A percentile compares a stretch with the other conserved stretches of the same genome.
These are phyloP conservation scores for Knufia fluminis DNA, from an alignment of 2,329 filamentous ascomycete genomes.

Conservation along the genomic window DNA sequence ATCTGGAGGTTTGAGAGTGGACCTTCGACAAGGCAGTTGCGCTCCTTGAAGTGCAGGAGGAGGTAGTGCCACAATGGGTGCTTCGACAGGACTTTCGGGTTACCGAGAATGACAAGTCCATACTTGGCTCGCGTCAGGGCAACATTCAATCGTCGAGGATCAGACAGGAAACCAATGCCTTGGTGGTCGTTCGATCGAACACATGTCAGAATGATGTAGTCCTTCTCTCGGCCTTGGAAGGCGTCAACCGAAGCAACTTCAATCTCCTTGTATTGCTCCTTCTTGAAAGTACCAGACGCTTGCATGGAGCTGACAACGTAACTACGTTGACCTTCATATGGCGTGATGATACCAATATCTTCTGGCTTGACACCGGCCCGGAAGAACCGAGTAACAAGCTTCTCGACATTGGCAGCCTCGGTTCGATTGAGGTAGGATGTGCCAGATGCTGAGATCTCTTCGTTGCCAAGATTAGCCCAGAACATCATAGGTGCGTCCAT, in stretches of 20 bases:
- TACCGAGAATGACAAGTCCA: slow-evolving; percentile 90
- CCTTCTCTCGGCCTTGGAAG: slow-evolving; percentile 97
- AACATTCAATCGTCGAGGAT: slow-evolving; percentile 93
- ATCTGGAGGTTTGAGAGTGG: slow-evolving; percentile 93
- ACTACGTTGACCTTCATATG: slow-evolving; percentile 95
- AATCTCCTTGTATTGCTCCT: slow-evolving; percentile 96
- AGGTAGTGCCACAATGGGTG: slow-evolving; percentile 97
- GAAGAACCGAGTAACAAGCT: slow-evolving; percentile 97
- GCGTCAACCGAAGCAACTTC: slow-evolving; percentile 97
- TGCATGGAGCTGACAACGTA: slow-evolving; percentile 99
- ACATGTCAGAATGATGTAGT: slow-evolving; percentile 96
- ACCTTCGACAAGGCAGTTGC: slow-evolving; percentile 90
- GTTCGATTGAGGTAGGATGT: slow-evolving; percentile 98
- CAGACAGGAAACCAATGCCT: slow-evolving; percentile 96
- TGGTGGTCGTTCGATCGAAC: slow-evolving; percentile 98
- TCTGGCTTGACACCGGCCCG: slow-evolving; percentile 91
- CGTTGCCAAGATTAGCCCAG: slow-evolving; percentile 95
- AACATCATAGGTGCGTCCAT: slow-evolving; percentile 98
- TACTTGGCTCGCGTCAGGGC: slow-evolving; percentile 95
- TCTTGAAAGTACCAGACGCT: slow-evolving; percentile 92
- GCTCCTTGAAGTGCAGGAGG: slow-evolving; percentile 91
- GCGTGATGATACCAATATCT: slow-evolving; percentile 95
- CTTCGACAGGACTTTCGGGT: slow-evolving; percentile 94
- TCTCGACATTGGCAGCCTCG: slow-evolving; percentile 94
- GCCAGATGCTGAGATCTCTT: slow-evolving; percentile 95